Percentiles rank a stretch among this genome's conserved stretches.
These are phyloP conservation scores for Gossypium thurberi DNA, from an alignment of 345 rosid genomes.

Conservation along the genomic window DNA sequence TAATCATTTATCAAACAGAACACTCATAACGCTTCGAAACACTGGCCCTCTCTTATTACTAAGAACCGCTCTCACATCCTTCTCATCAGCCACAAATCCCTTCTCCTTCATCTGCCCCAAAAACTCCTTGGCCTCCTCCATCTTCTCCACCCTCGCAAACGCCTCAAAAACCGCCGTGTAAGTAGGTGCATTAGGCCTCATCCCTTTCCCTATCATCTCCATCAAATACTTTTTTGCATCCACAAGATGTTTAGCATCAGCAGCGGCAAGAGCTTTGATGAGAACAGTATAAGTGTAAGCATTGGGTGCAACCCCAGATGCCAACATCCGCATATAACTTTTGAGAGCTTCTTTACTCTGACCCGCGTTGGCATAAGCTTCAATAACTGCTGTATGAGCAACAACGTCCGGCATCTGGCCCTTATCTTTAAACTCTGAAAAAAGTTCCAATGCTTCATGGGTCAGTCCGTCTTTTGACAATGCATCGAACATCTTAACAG, in stretches of 20 bases:
- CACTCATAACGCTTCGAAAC: conserved; percentile 32
- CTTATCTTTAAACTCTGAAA: conserved; percentile 56
- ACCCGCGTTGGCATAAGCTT: conserved; percentile 66
- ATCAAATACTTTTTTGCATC: conserved; percentile 47
- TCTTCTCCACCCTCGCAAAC: conserved; percentile 34
- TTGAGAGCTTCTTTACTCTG: conserved; percentile 55
- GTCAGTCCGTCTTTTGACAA: conserved; percentile 72
- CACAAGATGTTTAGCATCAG: conserved; percentile 23
- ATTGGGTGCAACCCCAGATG: conserved; percentile 60
- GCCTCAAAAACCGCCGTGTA: conserved; percentile 52
- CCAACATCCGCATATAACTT: conserved; percentile 59
- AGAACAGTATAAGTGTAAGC: conserved; percentile 64
- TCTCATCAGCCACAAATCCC: conserved; percentile 50
- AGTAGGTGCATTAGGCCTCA: conserved; percentile 44
- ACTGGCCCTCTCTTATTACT: conserved; percentile 38
- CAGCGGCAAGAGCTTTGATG: conserved; percentile 51
- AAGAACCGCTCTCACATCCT: conserved; percentile 40
- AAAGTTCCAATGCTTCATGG: conserved; percentile 70
- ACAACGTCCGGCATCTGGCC: conserved; percentile 70
- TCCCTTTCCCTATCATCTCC: conserved; percentile 64
- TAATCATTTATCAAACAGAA: conserved; percentile 42
- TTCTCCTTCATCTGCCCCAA: conserved; percentile 38
- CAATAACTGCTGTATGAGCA: conserved; percentile 64
- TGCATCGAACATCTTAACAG: conserved; percentile 79
- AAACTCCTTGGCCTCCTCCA: conserved; percentile 45